Evolutionary conservation across 345 rosid genomes (phyloP).

Genomic region (Arabis alpina): DNA sequence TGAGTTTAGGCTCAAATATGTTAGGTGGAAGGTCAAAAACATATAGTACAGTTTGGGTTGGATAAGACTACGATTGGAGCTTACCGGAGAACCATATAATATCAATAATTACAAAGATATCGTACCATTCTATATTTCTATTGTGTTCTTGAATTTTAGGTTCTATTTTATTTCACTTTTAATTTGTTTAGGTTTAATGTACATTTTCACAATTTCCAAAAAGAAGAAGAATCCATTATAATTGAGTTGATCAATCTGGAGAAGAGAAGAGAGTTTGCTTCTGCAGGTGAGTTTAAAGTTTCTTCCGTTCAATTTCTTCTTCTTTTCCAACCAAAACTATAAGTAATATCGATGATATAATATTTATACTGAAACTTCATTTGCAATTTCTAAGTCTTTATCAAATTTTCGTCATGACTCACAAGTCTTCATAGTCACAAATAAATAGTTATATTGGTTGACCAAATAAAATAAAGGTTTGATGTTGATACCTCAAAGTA

Average conservation of each 20-base stretch:
- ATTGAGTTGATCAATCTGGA: slow-evolving; percentile 18
- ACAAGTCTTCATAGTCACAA: slow-evolving; percentile 12
- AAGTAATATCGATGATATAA: background rate
- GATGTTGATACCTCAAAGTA: slow-evolving; percentile 1
- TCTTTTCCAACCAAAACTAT: background rate
- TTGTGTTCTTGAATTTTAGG: background rate
- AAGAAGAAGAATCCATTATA: background rate
- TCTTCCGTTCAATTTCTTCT: slow-evolving; percentile 5
- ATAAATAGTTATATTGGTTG: slow-evolving; percentile 20
- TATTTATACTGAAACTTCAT: slow-evolving; percentile 31
- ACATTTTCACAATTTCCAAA: slow-evolving; percentile 1
- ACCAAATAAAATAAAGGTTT: background rate
- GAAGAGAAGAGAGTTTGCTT: slow-evolving; percentile 10
- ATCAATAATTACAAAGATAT: background rate
- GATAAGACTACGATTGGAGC: slow-evolving; percentile 39
- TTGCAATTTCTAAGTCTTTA: slow-evolving; percentile 27
- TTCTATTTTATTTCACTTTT: background rate
- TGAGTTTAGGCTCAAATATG: background rate
- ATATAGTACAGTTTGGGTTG: slow-evolving; percentile 20
- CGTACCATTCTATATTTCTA: no score
- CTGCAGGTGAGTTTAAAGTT: slow-evolving; percentile 26
- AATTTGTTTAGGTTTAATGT: slow-evolving; percentile 11
- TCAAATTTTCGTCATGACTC: slow-evolving; percentile 24
- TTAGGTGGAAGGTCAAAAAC: background rate
- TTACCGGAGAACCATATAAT: slow-evolving; percentile 29